These are phyloP conservation scores for Penicillium nordicum DNA, from an alignment of 2,329 filamentous ascomycete species.

Conservation along the genomic window DNA sequence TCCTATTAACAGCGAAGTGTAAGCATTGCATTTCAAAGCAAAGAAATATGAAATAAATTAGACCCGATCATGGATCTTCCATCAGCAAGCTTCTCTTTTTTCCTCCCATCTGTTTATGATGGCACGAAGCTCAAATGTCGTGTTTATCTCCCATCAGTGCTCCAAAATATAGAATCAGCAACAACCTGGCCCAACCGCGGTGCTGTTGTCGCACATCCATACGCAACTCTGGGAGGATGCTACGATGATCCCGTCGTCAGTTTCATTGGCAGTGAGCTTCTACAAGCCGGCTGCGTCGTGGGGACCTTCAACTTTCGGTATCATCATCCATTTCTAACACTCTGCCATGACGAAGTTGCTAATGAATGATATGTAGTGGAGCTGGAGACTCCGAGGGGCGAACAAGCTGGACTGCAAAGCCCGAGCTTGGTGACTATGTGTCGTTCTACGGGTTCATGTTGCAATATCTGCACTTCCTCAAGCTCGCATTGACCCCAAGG, in stretches of 20 bases:
- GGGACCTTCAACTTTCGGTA: slow-evolving; percentile 92
- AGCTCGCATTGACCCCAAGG: slow-evolving; percentile 18
- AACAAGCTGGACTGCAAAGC: slow-evolving; percentile 82
- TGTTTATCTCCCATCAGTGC: slow-evolving; percentile 65
- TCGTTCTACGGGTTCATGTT: slow-evolving; percentile 77
- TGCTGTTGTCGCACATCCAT: slow-evolving; percentile 81
- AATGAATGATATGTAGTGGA: slow-evolving; percentile 55
- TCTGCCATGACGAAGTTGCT: slow-evolving; percentile 7
- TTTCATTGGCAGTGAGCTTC: slow-evolving; percentile 60
- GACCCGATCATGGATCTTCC: slow-evolving; percentile 41
- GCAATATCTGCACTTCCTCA: slow-evolving; percentile 65
- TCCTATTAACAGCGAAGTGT: neutral
- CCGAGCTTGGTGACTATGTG: slow-evolving; percentile 77
- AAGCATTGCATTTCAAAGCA: neutral
- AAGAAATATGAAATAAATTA: neutral
- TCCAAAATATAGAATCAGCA: slow-evolving; percentile 21
- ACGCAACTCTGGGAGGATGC: slow-evolving; percentile 79
- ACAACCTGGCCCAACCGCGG: slow-evolving; percentile 44
- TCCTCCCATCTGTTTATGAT: slow-evolving; percentile 81
- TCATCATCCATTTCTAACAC: neutral
- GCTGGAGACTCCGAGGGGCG: slow-evolving; percentile 69
- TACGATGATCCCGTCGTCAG: slow-evolving; percentile 79
- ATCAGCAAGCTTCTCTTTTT: slow-evolving; percentile 56
- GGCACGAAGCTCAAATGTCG: slow-evolving; percentile 72
- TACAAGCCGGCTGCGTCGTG: slow-evolving; percentile 71